These are phyloP conservation scores for Colletotrichum agaves DNA, from an alignment of 2,329 filamentous ascomycete species.

Conservation along the genomic window DNA sequence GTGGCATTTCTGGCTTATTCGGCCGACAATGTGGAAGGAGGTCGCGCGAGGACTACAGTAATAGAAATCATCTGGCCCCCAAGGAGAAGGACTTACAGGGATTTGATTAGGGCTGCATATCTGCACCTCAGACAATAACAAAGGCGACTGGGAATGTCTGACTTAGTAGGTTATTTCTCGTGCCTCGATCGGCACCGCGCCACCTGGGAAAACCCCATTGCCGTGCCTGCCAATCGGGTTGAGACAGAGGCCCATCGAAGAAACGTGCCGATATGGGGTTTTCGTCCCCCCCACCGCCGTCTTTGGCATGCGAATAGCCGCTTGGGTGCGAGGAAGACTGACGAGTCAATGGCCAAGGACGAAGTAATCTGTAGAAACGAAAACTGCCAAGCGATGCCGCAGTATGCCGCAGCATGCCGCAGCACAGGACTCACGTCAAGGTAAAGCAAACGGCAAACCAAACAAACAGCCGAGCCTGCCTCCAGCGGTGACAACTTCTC, in stretches of 20 bases:
- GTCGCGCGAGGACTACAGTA: not conserved
- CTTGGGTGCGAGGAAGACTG: not conserved
- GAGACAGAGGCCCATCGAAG: not conserved
- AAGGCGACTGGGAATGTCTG: constrained; percentile 13
- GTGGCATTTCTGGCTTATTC: not conserved
- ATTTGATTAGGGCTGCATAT: constrained; percentile 7
- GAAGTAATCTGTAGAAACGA: not conserved
- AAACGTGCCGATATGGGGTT: constrained; percentile 20
- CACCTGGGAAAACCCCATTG: not conserved
- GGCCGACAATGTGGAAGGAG: not conserved
- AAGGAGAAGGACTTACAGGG: not conserved
- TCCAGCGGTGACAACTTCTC: not conserved
- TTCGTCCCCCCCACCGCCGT: too few relatives aligned
- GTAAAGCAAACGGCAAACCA: constrained; percentile 4
- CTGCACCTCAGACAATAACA: constrained; percentile 15
- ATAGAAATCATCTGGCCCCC: constrained; percentile 14
- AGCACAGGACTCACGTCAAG: too few relatives aligned
- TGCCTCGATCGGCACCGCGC: constrained; percentile 21
- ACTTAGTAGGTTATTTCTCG: constrained; percentile 4
- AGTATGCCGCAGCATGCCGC: constrained; percentile 6
- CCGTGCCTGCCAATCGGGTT: constrained; percentile 15
- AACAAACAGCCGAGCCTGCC: not conserved
- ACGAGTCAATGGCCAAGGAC: not conserved
- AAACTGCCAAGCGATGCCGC: not conserved
- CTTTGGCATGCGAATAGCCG: constrained; percentile 12